Evolutionary conservation across 495 filamentous ascomycete species (phyloP).

Genomic region (Rhypophila decipiens): DNA sequence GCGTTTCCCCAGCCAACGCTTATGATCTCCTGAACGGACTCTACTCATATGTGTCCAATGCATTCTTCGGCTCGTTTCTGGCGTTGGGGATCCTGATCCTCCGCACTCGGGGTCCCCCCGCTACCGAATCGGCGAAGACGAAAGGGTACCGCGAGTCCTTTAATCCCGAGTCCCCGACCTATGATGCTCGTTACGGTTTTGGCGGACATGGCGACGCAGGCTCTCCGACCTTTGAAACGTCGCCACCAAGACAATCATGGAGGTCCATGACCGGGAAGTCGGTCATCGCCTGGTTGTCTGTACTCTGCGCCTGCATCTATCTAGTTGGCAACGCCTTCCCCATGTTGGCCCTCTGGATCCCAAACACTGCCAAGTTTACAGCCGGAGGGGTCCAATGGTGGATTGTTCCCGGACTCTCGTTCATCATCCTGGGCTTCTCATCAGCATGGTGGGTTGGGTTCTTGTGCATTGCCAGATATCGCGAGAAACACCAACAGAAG

Average conservation of each 20-base stretch:
- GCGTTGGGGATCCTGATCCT: slow-evolving; percentile 27
- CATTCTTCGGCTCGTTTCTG: slow-evolving; percentile 28
- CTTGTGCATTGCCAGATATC: slow-evolving; percentile 4
- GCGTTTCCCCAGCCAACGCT: slow-evolving; percentile 14
- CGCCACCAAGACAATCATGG: slow-evolving; percentile 3
- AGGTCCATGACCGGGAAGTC: slow-evolving; percentile 5
- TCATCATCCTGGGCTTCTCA: slow-evolving; percentile 1
- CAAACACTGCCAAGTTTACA: slow-evolving; percentile 6
- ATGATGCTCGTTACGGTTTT: too few relatives aligned
- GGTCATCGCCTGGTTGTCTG: slow-evolving; percentile 5
- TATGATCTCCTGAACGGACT: slow-evolving; percentile 25
- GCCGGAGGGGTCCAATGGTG: slow-evolving; percentile 14
- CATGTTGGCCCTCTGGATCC: slow-evolving; percentile 16
- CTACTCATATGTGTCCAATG: slow-evolving; percentile 22
- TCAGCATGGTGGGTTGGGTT: slow-evolving; percentile 11
- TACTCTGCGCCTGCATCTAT: background rate
- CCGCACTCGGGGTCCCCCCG: slow-evolving; percentile 14
- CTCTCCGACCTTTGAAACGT: background rate
- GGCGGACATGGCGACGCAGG: background rate
- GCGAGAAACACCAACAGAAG: slow-evolving; percentile 3
- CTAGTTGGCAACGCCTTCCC: slow-evolving; percentile 13
- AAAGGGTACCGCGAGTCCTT: background rate
- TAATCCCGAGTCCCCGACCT: too few relatives aligned
- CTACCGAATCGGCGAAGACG: slow-evolving; percentile 11
- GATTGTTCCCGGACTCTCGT: slow-evolving; percentile 19